phyloP scores from a whole-genome alignment of 2,329 filamentous ascomycete genomes.

The Bipolaris bicolor region DNA sequence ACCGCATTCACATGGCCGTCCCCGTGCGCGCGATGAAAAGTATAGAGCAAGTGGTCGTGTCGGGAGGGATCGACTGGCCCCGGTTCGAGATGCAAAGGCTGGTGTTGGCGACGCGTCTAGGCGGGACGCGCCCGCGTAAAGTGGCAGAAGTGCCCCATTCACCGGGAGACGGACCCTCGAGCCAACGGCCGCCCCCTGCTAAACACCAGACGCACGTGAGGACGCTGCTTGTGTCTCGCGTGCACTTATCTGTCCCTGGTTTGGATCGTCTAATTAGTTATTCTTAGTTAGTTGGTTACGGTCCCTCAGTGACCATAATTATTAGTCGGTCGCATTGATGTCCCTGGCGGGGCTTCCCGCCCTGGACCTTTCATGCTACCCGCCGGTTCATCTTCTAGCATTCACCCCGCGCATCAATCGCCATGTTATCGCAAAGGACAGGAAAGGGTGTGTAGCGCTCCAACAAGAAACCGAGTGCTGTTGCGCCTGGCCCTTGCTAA shows the following conservation, averaged over 20 bases:
- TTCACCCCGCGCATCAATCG: background rate
- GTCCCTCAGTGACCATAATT: background rate
- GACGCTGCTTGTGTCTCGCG: background rate
- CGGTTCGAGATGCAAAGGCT: constrained; percentile 15
- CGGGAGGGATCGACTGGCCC: constrained; percentile 17
- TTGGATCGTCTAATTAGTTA: background rate
- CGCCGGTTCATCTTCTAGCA: background rate
- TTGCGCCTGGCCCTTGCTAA: constrained; percentile 16
- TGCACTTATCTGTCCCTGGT: constrained; percentile 9
- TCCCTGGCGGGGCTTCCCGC: constrained; percentile 18
- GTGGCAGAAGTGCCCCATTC: constrained; percentile 21
- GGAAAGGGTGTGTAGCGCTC: constrained; percentile 27
- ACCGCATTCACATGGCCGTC: constrained; percentile 36
- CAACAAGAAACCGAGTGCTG: background rate
- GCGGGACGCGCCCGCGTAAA: constrained; percentile 25
- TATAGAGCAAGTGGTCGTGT: constrained; percentile 18
- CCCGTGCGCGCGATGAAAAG: constrained; percentile 15
- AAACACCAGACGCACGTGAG: background rate
- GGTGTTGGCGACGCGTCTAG: constrained; percentile 25
- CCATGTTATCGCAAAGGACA: constrained; percentile 20
- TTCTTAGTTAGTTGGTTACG: constrained; percentile 1
- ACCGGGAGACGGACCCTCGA: constrained; percentile 17
- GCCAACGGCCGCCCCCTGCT: constrained; percentile 3
- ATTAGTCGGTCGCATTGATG: constrained; percentile 7
- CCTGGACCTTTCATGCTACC: constrained; percentile 13